Conservation (phyloP, 169 alveolate genomes). For the Plasmodium ovale region DNA sequence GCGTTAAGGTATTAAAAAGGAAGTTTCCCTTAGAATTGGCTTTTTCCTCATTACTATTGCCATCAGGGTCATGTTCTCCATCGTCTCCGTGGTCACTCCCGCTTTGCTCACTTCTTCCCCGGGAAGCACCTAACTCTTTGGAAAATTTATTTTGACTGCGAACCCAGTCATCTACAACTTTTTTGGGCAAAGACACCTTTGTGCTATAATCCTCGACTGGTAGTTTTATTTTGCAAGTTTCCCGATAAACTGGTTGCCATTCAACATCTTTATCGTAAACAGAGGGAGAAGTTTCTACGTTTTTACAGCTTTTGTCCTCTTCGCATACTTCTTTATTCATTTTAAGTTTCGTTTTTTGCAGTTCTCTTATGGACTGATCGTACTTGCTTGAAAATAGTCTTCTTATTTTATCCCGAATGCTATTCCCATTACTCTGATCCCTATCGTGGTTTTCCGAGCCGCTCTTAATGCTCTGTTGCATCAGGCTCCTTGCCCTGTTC, state of each 20-base stretch:
- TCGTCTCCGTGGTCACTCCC: neutral
- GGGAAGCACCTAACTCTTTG: slow-evolving; percentile 1
- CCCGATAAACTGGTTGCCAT: slow-evolving; percentile 77
- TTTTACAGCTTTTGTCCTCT: neutral
- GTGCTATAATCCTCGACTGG: slow-evolving; percentile 45
- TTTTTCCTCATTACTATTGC: neutral
- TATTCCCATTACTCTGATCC: slow-evolving; percentile 30
- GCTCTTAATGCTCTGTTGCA: slow-evolving; percentile 5
- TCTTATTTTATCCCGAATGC: slow-evolving; percentile 55
- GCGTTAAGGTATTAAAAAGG: neutral
- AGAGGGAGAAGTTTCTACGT: neutral
- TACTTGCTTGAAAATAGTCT: slow-evolving; percentile 48
- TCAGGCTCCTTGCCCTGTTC: slow-evolving; percentile 49
- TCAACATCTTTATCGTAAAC: slow-evolving; percentile 20
- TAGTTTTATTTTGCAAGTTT: slow-evolving; percentile 73
- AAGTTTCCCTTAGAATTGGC: neutral
- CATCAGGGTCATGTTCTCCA: neutral
- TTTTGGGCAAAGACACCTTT: slow-evolving; percentile 48
- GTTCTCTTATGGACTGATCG: slow-evolving; percentile 13
- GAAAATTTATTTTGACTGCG: slow-evolving; percentile 32
- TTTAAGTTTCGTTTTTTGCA: slow-evolving; percentile 48
- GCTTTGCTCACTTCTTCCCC: neutral
- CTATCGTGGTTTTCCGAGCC: slow-evolving; percentile 10
- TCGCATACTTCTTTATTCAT: slow-evolving; percentile 3
- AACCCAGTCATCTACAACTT: slow-evolving; percentile 50